Conservation (phyloP, 768 basidiomycete species). For the Nidularia sp. region DNA sequence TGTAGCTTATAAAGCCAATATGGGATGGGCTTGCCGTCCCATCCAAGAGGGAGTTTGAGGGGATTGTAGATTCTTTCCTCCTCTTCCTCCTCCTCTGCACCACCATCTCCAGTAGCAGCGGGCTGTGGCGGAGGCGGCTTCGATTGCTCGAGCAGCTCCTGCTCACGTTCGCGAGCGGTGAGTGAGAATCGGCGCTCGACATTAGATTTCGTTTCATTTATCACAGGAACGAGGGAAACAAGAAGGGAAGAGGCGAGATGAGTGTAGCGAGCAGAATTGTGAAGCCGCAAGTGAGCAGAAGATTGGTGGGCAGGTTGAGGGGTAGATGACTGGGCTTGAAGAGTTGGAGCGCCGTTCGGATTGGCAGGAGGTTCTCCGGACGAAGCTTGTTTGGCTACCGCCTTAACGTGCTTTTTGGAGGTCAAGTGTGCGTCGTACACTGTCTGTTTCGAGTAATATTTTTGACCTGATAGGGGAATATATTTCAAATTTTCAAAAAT, state of each 20-base stretch:
- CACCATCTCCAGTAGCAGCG: constrained; percentile 38
- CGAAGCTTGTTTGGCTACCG: constrained; percentile 67
- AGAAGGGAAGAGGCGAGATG: constrained; percentile 69
- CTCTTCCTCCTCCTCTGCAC: constrained; percentile 78
- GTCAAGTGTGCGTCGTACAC: constrained; percentile 95
- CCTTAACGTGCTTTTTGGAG: constrained; percentile 95
- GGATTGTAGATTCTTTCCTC: constrained; percentile 98
- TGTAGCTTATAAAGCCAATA: constrained; percentile 99
- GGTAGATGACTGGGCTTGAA: constrained; percentile 18
- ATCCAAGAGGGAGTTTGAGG: constrained; percentile 91
- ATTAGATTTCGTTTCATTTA: constrained; percentile 92
- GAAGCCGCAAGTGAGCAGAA: constrained; percentile 46
- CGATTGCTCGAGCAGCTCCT: constrained; percentile 78
- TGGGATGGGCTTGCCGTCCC: constrained; percentile 99
- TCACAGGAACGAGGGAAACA: constrained; percentile 51
- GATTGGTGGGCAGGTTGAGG: constrained; percentile 23
- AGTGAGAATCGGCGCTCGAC: constrained; percentile 95
- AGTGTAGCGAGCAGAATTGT: constrained; percentile 67
- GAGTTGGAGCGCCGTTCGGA: constrained; percentile 47
- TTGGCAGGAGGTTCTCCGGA: constrained; percentile 44
- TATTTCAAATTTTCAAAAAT: not conserved
- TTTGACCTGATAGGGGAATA: constrained; percentile 63
- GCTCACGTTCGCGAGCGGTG: constrained; percentile 96
- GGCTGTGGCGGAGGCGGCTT: constrained; percentile 45
- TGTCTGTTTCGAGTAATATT: constrained; percentile 92